Evolutionary conservation across 148 eudicot genomes (phyloP).

Genomic region (Rhododendron molle): DNA sequence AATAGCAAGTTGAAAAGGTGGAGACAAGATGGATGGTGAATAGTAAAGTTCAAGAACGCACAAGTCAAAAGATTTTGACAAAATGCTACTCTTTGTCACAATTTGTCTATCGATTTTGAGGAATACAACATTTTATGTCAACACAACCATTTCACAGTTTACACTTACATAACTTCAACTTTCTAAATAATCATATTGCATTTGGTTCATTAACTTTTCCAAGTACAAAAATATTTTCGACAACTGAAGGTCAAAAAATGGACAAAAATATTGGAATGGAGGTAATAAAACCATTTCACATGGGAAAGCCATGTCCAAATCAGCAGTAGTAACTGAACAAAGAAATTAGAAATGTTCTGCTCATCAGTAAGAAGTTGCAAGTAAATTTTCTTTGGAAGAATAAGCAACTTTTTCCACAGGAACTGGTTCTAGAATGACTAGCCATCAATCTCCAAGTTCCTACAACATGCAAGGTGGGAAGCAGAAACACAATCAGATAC

Average conservation of each 20-base stretch:
- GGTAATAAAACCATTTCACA: background rate
- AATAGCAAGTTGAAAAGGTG: constrained; percentile 59
- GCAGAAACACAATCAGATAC: background rate
- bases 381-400: background rate
- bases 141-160: no score
- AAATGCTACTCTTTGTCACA: background rate
- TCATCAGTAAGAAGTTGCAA: background rate
- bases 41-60: background rate
- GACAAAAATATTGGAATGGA: background rate
- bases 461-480: background rate
- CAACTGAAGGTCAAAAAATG: background rate
- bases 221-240: background rate
- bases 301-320: background rate
- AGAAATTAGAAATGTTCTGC: background rate
- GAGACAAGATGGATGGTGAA: constrained; percentile 5
- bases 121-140: no score
- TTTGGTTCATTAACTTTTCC: background rate
- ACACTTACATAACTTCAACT: no score
- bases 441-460: background rate
- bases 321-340: background rate
- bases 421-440: background rate
- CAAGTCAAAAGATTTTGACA: background rate
- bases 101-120: background rate
- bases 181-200: background rate
- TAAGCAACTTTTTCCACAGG: background rate